phyloP scores from a whole-genome alignment of 768 basidiomycete species.

The Pilatotrama ljubarskyi region DNA sequence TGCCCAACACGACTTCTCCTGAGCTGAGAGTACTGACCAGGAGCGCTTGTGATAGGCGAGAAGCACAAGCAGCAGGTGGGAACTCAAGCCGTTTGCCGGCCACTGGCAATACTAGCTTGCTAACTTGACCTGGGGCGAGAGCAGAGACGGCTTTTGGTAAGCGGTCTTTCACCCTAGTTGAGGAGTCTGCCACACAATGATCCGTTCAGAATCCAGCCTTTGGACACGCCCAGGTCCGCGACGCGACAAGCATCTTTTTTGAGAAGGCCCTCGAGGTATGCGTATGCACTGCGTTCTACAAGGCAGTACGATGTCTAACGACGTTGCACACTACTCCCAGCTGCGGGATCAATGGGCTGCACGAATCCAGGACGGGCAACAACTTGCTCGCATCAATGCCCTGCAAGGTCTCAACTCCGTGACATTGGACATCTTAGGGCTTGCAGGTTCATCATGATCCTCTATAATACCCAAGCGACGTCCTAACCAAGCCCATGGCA shows the following conservation, averaged over 20 bases:
- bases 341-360: not conserved
- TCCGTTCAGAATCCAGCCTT: conserved; percentile 31
- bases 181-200: not conserved
- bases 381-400: not conserved
- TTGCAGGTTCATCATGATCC: not conserved
- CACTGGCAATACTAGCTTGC: no score
- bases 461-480: no score
- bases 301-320: no score
- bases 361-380: not conserved
- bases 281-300: no score
- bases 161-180: not conserved
- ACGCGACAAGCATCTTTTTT: conserved; percentile 22
- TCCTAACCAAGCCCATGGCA: conserved; percentile 54
- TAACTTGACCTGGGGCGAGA: no score
- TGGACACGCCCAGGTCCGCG: conserved; percentile 28
- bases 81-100: no score
- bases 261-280: conserved; percentile 29
- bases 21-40: no score
- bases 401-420: not conserved
- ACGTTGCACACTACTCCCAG: no score
- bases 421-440: conserved; percentile 4
- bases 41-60: no score
- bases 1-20: no score
- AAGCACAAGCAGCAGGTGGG: no score
- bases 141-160: not conserved